A percentile compares a stretch with the other conserved stretches of the same genome.
phyloP scores from a whole-genome alignment of 805 yeast species.

The Candida silvicultrix region DNA sequence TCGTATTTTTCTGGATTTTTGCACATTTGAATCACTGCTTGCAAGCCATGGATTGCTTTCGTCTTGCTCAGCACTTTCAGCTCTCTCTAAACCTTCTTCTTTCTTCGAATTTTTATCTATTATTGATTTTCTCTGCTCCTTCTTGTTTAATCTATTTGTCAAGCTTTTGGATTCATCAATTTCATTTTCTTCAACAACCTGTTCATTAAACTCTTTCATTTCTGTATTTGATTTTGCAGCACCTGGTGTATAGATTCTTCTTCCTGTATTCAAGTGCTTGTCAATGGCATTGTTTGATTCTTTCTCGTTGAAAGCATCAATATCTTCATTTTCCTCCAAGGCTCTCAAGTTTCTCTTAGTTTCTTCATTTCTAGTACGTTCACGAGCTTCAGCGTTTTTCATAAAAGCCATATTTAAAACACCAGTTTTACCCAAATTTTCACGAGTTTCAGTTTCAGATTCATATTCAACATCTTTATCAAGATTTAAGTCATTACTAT shows the following conservation, averaged over 20 bases:
- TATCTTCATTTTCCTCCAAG: conserved; percentile 40
- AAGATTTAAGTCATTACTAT: conserved; percentile 40
- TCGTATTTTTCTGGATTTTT: conserved; percentile 39
- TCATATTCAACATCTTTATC: conserved; percentile 42
- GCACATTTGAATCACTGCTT: conserved; percentile 21
- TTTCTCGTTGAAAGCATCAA: conserved; percentile 29
- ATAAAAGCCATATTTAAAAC: conserved; percentile 92
- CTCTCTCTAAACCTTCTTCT: conserved; percentile 4
- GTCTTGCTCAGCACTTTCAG: conserved; percentile 12
- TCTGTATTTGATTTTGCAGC: conserved; percentile 22
- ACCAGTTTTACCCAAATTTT: conserved; percentile 73
- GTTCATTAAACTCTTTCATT: conserved; percentile 29
- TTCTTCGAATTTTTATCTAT: conserved; percentile 1
- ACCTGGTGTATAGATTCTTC: conserved; percentile 72
- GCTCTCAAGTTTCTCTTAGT: conserved; percentile 45
- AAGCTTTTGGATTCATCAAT: conserved; percentile 46
- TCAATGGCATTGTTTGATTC: conserved; percentile 39
- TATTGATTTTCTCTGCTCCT: conserved; percentile 9
- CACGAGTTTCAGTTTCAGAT: conserved; percentile 26
- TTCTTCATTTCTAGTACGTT: conserved; percentile 50
- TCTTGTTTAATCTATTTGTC: conserved; percentile 30
- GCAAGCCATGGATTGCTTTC: conserved; percentile 48
- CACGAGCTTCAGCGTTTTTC: conserved; percentile 79
- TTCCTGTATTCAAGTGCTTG: conserved; percentile 58
- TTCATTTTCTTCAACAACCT: conserved; percentile 37